Percentiles rank a stretch among this genome's conserved stretches.
These are phyloP conservation scores for Biscogniauxia mediterranea DNA, from an alignment of 2,329 filamentous ascomycete species.

Conservation along the genomic window DNA sequence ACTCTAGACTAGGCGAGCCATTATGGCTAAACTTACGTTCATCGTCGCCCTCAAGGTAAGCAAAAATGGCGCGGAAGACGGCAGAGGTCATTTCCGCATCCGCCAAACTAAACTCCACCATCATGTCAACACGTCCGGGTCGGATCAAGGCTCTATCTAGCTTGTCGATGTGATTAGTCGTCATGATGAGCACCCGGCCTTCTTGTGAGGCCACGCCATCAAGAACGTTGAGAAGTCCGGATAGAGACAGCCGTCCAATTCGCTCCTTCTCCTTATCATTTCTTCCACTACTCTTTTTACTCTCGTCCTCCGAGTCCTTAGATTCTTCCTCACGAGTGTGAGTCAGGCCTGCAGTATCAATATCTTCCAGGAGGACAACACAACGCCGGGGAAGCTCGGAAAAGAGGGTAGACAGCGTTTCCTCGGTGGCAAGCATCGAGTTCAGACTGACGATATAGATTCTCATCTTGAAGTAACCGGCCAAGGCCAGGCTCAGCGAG, in stretches of 20 bases:
- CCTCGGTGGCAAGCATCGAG: constrained; percentile 61
- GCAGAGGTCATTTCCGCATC: constrained; percentile 50
- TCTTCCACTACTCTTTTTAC: constrained; percentile 18
- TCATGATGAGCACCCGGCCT: constrained; percentile 63
- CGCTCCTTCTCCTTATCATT: not conserved
- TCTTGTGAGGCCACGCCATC: constrained; percentile 69
- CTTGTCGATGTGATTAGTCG: constrained; percentile 62
- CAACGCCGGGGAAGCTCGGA: constrained; percentile 66
- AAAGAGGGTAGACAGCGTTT: constrained; percentile 63
- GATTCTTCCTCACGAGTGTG: constrained; percentile 48
- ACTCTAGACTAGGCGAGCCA: constrained; percentile 31
- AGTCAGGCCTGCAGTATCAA: constrained; percentile 70
- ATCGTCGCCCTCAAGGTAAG: constrained; percentile 49
- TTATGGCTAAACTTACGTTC: constrained; percentile 23
- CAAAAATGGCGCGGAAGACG: constrained; percentile 60
- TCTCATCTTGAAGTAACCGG: constrained; percentile 66
- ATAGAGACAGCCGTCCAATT: constrained; percentile 59
- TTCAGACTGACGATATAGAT: constrained; percentile 72
- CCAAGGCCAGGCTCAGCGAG: constrained; percentile 67
- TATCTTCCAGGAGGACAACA: constrained; percentile 73
- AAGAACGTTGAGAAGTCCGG: constrained; percentile 76
- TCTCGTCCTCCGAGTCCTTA: constrained; percentile 25
- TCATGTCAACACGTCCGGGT: constrained; percentile 61
- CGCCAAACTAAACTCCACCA: constrained; percentile 54
- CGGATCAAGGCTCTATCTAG: constrained; percentile 62